phyloP scores from a whole-genome alignment of 192 early-diverging fungal species.

The Umbelopsis isabellina region DNA sequence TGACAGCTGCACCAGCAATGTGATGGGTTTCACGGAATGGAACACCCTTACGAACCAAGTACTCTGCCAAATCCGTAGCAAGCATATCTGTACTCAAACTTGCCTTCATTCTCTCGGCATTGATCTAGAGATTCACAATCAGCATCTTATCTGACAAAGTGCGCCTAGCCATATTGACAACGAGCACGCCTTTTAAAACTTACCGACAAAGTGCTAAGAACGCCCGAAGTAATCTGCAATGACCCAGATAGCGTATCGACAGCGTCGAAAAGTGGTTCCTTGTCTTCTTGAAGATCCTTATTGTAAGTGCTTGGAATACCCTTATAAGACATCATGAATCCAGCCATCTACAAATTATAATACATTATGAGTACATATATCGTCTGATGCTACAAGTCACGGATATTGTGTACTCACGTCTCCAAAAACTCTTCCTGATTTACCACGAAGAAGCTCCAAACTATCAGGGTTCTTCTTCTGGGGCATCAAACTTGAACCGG shows the following conservation, averaged over 20 bases:
- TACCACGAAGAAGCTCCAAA: slow-evolving; percentile 94
- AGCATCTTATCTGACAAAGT: slow-evolving; percentile 41
- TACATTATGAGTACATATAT: neutral
- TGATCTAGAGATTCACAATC: slow-evolving; percentile 54
- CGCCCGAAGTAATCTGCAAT: slow-evolving; percentile 91
- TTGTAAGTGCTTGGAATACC: slow-evolving; percentile 98
- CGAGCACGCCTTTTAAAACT: neutral
- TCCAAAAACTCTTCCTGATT: slow-evolving; percentile 96
- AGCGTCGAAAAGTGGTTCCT: slow-evolving; percentile 98
- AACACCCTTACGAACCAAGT: slow-evolving; percentile 96
- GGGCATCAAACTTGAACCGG: slow-evolving; percentile 97
- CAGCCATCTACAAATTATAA: slow-evolving; percentile 64
- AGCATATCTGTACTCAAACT: slow-evolving; percentile 92
- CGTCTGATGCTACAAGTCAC: too few species aligned
- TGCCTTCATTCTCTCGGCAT: slow-evolving; percentile 81
- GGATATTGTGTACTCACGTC: slow-evolving; percentile 50
- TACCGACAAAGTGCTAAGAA: slow-evolving; percentile 86
- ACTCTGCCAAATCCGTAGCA: slow-evolving; percentile 98
- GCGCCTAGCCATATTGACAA: too few species aligned
- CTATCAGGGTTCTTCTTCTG: slow-evolving; percentile 99
- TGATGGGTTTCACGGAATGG: slow-evolving; percentile 99
- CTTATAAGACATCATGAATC: slow-evolving; percentile 99
- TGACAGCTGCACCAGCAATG: slow-evolving; percentile 94
- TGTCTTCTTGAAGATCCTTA: slow-evolving; percentile 99
- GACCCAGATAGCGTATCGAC: slow-evolving; percentile 88